A percentile compares a stretch with the other conserved stretches of the same genome.
phyloP scores from a whole-genome alignment of 768 basidiomycete genomes.

The Macrolepiota dolichaula region DNA sequence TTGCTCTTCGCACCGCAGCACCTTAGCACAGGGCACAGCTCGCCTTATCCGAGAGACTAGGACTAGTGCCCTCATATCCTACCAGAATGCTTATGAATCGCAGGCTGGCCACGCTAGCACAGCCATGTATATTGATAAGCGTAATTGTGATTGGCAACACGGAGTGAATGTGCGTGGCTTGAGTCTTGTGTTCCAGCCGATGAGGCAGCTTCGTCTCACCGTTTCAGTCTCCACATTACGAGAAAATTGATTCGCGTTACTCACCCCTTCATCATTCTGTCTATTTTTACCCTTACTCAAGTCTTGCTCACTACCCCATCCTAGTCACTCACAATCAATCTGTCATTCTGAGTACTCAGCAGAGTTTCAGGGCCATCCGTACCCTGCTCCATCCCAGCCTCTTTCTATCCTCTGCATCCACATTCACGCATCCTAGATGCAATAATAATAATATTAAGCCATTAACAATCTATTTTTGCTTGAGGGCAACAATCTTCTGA shows the following conservation, averaged over 20 bases:
- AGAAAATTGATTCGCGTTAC: not conserved
- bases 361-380: too few relatives aligned
- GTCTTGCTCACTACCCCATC: not conserved
- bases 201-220: not conserved
- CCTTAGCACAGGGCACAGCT: not conserved
- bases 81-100: not conserved
- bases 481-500: constrained; percentile 14
- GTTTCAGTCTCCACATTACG: not conserved
- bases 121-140: not conserved
- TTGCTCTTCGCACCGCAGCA: not conserved
- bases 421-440: not conserved
- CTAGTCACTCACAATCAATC: too few relatives aligned
- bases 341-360: too few relatives aligned
- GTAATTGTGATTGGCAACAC: not conserved
- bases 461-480: not conserved
- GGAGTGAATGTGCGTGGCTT: not conserved
- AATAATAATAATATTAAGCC: not conserved
- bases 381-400: too few relatives aligned
- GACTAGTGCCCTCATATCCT: not conserved
- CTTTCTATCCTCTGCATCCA: too few relatives aligned
- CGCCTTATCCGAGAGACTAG: not conserved
- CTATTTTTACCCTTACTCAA: not conserved
- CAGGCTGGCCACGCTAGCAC: not conserved
- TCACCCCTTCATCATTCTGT: not conserved
- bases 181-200: not conserved